phyloP scores from a whole-genome alignment of 179 eudicot species.

The Silene noctiflora region DNA sequence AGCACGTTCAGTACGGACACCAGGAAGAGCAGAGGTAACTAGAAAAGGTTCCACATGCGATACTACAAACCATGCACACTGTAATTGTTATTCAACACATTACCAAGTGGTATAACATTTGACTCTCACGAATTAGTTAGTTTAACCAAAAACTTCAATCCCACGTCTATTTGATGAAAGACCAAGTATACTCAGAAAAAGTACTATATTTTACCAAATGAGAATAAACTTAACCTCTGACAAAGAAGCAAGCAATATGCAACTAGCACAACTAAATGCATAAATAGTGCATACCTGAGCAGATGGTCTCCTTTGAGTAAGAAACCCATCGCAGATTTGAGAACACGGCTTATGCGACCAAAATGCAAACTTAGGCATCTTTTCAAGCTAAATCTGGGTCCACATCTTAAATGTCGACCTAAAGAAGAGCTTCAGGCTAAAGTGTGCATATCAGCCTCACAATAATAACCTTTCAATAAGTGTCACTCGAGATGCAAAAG shows the following conservation, averaged over 20 bases:
- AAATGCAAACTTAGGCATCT: slow-evolving; percentile 2
- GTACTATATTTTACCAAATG: neutral
- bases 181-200: neutral
- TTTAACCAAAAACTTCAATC: neutral
- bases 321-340: slow-evolving; percentile 17
- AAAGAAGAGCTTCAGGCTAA: neutral
- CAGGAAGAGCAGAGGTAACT: neutral
- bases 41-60: neutral
- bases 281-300: slow-evolving; percentile 26
- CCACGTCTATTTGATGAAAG: neutral
- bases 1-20: neutral
- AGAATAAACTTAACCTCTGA: neutral
- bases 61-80: neutral
- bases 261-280: slow-evolving; percentile 9
- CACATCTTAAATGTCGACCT: slow-evolving; percentile 10
- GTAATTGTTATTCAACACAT: neutral
- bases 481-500: slow-evolving; percentile 20
- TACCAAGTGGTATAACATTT: neutral
- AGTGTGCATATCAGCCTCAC: neutral
- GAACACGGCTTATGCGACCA: slow-evolving; percentile 12
- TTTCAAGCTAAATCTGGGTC: slow-evolving; percentile 9
- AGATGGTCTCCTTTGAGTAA: slow-evolving; percentile 22
- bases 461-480: slow-evolving; percentile 8
- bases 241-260: neutral
- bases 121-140: neutral